These are phyloP conservation scores for Lentinula detonsa DNA, from an alignment of 768 basidiomycete species.

Conservation along the genomic window DNA sequence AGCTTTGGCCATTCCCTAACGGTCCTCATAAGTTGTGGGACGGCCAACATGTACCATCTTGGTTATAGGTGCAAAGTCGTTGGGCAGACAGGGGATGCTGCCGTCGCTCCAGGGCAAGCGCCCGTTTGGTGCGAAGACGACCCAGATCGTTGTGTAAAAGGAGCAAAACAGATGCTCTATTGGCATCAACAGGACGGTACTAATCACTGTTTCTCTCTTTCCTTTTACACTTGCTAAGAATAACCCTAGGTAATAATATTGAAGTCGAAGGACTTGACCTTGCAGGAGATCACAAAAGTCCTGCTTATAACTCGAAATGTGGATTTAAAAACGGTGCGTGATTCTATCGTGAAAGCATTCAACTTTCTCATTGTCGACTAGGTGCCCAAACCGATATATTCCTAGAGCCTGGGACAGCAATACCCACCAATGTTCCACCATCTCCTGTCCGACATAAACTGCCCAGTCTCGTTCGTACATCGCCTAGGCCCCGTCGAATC, in stretches of 20 bases:
- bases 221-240: neutral
- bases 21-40: conserved; percentile 26
- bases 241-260: conserved; percentile 27
- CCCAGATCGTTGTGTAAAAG: conserved; percentile 24
- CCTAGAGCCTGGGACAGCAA: conserved; percentile 1
- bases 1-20: neutral
- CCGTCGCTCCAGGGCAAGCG: conserved; percentile 22
- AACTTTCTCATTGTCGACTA: neutral
- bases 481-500: neutral
- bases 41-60: conserved; percentile 42
- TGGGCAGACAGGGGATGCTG: conserved; percentile 21
- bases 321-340: conserved; percentile 26
- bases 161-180: conserved; percentile 39
- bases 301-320: conserved; percentile 29
- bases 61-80: conserved; percentile 34
- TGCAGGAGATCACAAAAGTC: conserved; percentile 33
- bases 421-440: neutral
- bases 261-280: conserved; percentile 32
- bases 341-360: neutral
- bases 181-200: conserved; percentile 38
- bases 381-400: conserved; percentile 10
- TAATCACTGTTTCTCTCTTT: conserved; percentile 20
- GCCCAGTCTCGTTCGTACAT: neutral
- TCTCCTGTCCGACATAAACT: conserved; percentile 1
- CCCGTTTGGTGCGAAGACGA: conserved; percentile 37